These are phyloP conservation scores for Papiliotrema fonsecae DNA, from an alignment of 1,284 basidiomycete species.

Conservation along the genomic window DNA sequence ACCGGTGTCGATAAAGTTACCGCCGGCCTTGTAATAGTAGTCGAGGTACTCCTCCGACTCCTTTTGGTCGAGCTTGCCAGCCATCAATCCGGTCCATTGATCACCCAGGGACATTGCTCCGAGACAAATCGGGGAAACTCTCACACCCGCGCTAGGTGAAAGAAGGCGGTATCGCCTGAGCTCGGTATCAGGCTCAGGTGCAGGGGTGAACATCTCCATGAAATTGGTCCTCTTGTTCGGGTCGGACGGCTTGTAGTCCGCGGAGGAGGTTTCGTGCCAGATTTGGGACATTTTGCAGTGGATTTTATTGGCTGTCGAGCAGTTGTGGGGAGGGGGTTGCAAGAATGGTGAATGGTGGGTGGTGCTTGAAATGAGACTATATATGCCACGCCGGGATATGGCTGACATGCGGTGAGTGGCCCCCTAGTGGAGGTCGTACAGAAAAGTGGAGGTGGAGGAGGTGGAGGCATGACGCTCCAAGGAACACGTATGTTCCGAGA, in stretches of 20 bases:
- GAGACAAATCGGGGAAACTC: conserved; percentile 53
- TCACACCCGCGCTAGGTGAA: conserved; percentile 47
- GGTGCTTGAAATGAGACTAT: no score
- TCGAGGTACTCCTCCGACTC: conserved; percentile 41
- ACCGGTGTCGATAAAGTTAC: conserved; percentile 44
- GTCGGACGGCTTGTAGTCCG: conserved; percentile 9
- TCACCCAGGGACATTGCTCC: conserved; percentile 54
- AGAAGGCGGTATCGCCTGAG: conserved; percentile 49
- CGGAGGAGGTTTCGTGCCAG: conserved; percentile 8
- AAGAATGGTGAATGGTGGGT: no score
- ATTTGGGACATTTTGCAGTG: not conserved
- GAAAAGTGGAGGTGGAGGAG: not conserved
- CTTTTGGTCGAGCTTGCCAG: conserved; percentile 17
- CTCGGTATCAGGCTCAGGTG: conserved; percentile 28
- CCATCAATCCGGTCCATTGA: conserved; percentile 44
- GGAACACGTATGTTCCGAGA: not conserved
- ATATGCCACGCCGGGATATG: not conserved
- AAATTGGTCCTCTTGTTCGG: not conserved
- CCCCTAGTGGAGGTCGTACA: not conserved
- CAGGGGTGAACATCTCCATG: conserved; percentile 17
- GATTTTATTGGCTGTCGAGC: not conserved
- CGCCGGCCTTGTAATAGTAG: conserved; percentile 35
- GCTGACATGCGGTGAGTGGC: not conserved
- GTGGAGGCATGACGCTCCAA: not conserved
- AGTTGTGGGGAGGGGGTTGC: not conserved